Conservation (phyloP, 1,284 basidiomycete genomes). For the Rhodotorula mucilaginosa region DNA sequence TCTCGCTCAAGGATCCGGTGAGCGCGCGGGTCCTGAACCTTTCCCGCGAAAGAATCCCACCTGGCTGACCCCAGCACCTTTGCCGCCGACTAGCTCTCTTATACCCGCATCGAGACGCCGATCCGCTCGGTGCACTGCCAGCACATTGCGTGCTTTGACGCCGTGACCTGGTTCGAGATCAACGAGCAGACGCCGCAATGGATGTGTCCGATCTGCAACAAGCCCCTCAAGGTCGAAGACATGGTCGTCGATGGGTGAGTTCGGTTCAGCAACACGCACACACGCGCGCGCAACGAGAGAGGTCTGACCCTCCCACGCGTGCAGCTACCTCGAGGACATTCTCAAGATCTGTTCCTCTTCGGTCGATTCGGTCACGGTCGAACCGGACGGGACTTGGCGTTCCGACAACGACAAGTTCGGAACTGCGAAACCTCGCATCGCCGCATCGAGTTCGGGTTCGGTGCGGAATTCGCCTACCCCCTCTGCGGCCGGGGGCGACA, state of each 20-base stretch:
- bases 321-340: conserved; percentile 79
- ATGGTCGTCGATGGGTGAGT: conserved; percentile 60
- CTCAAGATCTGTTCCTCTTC: conserved; percentile 69
- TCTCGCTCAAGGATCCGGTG: conserved; percentile 89
- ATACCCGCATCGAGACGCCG: conserved; percentile 78
- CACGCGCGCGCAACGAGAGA: not conserved
- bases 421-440: conserved; percentile 54
- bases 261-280: conserved; percentile 37
- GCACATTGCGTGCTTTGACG: conserved; percentile 95
- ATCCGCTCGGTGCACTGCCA: conserved; percentile 80
- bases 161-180: conserved; percentile 85
- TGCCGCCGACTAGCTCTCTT: conserved; percentile 65
- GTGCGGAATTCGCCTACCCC: not conserved
- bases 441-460: conserved; percentile 41
- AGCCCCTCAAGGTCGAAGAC: conserved; percentile 70
- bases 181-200: conserved; percentile 97
- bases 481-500: not conserved
- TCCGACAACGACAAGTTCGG: conserved; percentile 80
- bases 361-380: conserved; percentile 87
- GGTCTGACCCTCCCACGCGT: conserved; percentile 2
- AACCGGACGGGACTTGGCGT: conserved; percentile 94
- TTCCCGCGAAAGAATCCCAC: no score
- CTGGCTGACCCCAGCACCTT: not conserved
- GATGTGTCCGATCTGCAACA: conserved; percentile 93
- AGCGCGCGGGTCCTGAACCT: conserved; percentile 47